Conservation (phyloP, 2,329 filamentous ascomycete genomes). For the Phyllosticta citrichinensis region DNA sequence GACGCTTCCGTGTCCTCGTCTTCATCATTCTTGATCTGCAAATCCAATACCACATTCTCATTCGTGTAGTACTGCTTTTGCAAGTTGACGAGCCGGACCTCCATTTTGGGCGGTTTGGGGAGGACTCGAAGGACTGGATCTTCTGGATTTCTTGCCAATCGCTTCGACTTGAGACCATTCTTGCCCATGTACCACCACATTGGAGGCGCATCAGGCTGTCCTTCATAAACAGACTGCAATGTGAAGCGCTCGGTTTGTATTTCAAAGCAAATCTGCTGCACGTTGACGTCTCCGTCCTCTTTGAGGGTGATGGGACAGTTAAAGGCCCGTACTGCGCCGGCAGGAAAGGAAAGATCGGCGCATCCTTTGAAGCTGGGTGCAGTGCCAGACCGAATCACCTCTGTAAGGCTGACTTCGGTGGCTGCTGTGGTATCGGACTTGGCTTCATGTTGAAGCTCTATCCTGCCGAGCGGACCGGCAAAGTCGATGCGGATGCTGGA, state of each 20-base stretch:
- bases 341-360: constrained; percentile 54
- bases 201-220: constrained; percentile 19
- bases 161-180: constrained; percentile 19
- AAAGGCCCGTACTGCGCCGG: constrained; percentile 60
- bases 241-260: constrained; percentile 57
- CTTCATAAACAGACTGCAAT: constrained; percentile 53
- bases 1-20: constrained; percentile 65
- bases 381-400: not conserved
- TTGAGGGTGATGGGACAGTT: constrained; percentile 64
- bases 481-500: constrained; percentile 43
- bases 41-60: constrained; percentile 57
- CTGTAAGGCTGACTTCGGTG: constrained; percentile 2
- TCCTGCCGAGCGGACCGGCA: constrained; percentile 34
- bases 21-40: constrained; percentile 73
- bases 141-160: constrained; percentile 25
- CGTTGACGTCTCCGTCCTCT: constrained; percentile 68
- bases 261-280: constrained; percentile 52
- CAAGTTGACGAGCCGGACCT: constrained; percentile 55
- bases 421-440: constrained; percentile 12
- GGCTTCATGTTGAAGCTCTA: constrained; percentile 21
- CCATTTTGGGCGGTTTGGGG: constrained; percentile 86
- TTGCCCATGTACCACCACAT: constrained; percentile 26
- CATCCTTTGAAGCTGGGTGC: constrained; percentile 41
- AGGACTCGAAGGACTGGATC: constrained; percentile 56
- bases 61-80: constrained; percentile 74